Conservation (phyloP, 441 rosid genomes). For the Breynia disticha region DNA sequence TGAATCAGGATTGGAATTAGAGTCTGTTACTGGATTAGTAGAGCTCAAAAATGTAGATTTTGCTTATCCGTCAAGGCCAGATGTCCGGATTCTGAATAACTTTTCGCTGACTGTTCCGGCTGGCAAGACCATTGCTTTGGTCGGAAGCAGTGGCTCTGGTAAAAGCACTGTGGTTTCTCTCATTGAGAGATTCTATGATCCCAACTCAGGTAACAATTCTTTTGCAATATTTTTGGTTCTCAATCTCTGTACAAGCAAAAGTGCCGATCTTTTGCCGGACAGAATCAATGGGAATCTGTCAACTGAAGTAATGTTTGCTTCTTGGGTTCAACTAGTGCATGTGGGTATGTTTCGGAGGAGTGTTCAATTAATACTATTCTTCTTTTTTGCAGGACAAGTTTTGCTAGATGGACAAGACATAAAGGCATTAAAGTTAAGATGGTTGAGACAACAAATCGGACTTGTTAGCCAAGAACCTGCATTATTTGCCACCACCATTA, state of each 20-base stretch:
- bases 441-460: constrained; percentile 96
- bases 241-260: too few species aligned
- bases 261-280: constrained; percentile 8
- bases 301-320: constrained; percentile 11
- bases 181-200: constrained; percentile 96
- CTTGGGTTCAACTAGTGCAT: constrained; percentile 7
- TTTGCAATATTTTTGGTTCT: not conserved
- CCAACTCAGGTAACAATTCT: constrained; percentile 53
- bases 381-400: constrained; percentile 57
- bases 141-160: constrained; percentile 98
- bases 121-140: constrained; percentile 96
- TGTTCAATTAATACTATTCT: not conserved
- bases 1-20: constrained; percentile 62
- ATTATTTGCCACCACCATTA: constrained; percentile 86
- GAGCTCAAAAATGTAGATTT: constrained; percentile 83
- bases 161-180: constrained; percentile 99
- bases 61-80: constrained; percentile 89
- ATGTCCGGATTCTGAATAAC: constrained; percentile 66
- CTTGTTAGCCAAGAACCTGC: constrained; percentile 99
- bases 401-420: constrained; percentile 82
- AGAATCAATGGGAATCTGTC: constrained; percentile 12
- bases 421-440: constrained; percentile 65
- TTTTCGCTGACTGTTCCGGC: constrained; percentile 78
- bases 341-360: constrained; percentile 1
- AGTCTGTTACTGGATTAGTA: constrained; percentile 68